Evolutionary conservation across 768 basidiomycete genomes (phyloP).

Genomic region (Pleurotus citrinopileatus): DNA sequence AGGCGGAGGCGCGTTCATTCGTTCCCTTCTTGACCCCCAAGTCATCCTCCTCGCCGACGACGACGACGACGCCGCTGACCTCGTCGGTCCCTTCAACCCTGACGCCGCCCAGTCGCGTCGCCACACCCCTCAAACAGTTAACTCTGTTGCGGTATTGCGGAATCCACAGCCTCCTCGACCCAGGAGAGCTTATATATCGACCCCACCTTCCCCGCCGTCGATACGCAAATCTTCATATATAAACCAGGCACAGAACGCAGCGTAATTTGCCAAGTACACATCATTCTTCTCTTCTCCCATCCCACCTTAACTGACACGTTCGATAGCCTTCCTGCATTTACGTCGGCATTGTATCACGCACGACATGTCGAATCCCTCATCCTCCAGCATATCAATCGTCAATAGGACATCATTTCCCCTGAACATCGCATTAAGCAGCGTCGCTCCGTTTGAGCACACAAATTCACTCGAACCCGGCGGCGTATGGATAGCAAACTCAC

Average conservation of each 20-base stretch:
- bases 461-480: slow-evolving; percentile 12
- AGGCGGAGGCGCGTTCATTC: not conserved
- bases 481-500: slow-evolving; percentile 9
- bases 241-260: not conserved
- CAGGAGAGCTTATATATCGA: not conserved
- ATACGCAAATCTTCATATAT: slow-evolving; percentile 1
- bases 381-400: slow-evolving; percentile 9
- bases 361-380: slow-evolving; percentile 1
- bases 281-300: not conserved
- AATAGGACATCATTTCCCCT: slow-evolving; percentile 13
- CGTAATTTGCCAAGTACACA: not conserved
- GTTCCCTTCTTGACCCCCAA: not conserved
- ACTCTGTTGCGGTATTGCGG: slow-evolving; percentile 5
- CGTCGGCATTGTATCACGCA: not conserved
- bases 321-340: not conserved
- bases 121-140: not conserved
- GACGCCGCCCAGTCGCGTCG: slow-evolving; percentile 1
- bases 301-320: not conserved
- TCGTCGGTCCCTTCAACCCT: not conserved
- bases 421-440: slow-evolving; percentile 10
- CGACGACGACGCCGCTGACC: not conserved
- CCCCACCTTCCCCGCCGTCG: not conserved
- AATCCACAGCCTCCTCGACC: slow-evolving; percentile 6
- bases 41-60: not conserved
- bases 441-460: slow-evolving; percentile 10